These are phyloP conservation scores for Diaporthe citri DNA, from an alignment of 2,329 filamentous ascomycete species.

Conservation along the genomic window DNA sequence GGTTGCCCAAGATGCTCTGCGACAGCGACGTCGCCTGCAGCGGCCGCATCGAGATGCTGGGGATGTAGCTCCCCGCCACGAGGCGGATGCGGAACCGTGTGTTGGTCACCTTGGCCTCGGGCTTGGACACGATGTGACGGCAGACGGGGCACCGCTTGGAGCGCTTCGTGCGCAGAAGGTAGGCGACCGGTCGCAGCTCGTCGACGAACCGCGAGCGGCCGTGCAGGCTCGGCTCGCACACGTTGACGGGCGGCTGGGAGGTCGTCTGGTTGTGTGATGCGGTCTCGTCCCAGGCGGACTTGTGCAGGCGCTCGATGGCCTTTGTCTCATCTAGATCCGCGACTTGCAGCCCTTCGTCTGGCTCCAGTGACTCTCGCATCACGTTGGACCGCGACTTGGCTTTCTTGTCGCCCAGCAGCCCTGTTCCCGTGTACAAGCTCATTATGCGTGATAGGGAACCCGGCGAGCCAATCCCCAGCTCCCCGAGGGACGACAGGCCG, in stretches of 20 bases:
- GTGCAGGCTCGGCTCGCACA: slow-evolving; percentile 59
- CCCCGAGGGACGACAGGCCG: slow-evolving; percentile 59
- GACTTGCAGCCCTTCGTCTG: slow-evolving; percentile 78
- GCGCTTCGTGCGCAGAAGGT: slow-evolving; percentile 88
- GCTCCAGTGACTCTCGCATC: slow-evolving; percentile 83
- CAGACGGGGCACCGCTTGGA: slow-evolving; percentile 94
- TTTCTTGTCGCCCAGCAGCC: slow-evolving; percentile 70
- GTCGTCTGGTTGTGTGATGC: slow-evolving; percentile 62
- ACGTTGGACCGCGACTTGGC: slow-evolving; percentile 75
- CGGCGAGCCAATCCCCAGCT: slow-evolving; percentile 78
- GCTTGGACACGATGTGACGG: slow-evolving; percentile 94
- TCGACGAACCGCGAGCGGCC: slow-evolving; percentile 71
- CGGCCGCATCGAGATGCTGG: slow-evolving; percentile 80
- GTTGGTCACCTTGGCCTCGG: slow-evolving; percentile 89
- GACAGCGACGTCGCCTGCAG: slow-evolving; percentile 53
- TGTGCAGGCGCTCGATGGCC: slow-evolving; percentile 70
- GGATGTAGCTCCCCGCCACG: slow-evolving; percentile 89
- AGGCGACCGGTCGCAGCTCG: slow-evolving; percentile 84
- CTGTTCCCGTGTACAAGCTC: slow-evolving; percentile 83
- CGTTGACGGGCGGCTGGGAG: slow-evolving; percentile 53
- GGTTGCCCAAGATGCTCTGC: slow-evolving; percentile 39
- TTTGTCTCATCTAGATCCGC: slow-evolving; percentile 72
- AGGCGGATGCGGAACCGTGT: slow-evolving; percentile 94
- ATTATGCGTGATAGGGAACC: slow-evolving; percentile 89
- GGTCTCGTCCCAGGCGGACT: slow-evolving; percentile 74